Conservation (phyloP, 352 stramenopile genomes). For the Phytophthora quininea region DNA sequence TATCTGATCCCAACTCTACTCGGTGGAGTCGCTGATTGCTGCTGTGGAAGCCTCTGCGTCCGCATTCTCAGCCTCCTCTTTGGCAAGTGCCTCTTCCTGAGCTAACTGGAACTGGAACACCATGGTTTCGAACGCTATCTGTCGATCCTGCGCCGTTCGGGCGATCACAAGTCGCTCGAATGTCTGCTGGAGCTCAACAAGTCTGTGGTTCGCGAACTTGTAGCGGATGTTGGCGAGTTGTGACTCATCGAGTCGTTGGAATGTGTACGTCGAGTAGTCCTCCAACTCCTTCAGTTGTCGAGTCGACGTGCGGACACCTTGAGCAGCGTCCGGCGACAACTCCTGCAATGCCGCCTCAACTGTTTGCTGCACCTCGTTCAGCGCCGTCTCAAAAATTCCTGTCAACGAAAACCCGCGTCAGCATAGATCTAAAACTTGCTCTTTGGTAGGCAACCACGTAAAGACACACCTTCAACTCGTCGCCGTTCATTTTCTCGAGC, state of each 20-base stretch:
- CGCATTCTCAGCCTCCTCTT: constrained; percentile 3
- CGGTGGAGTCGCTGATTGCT: neutral
- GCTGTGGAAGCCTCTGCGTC: constrained; percentile 25
- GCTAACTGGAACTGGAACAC: constrained; percentile 76
- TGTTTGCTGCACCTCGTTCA: constrained; percentile 65
- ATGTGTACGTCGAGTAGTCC: constrained; percentile 52
- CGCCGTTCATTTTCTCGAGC: constrained; percentile 72
- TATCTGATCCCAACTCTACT: constrained; percentile 10
- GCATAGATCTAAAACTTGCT: neutral
- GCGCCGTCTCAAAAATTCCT: constrained; percentile 78
- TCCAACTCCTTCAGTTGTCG: constrained; percentile 58
- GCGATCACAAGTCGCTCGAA: constrained; percentile 74
- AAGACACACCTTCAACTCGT: constrained; percentile 63
- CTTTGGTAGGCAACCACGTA: neutral
- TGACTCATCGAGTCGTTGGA: constrained; percentile 54
- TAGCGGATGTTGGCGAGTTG: constrained; percentile 44
- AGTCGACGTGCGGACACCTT: constrained; percentile 49
- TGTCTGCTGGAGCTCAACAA: constrained; percentile 68
- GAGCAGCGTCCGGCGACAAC: constrained; percentile 54
- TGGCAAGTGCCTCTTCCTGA: constrained; percentile 40
- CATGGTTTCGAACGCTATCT: constrained; percentile 58
- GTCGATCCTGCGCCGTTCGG: constrained; percentile 49
- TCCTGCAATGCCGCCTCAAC: constrained; percentile 61
- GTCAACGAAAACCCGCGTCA: neutral
- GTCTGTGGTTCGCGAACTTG: constrained; percentile 64